Base-by-base conservation (phyloP, 306 rosid species). In the Acmispon strigosus region DNA sequence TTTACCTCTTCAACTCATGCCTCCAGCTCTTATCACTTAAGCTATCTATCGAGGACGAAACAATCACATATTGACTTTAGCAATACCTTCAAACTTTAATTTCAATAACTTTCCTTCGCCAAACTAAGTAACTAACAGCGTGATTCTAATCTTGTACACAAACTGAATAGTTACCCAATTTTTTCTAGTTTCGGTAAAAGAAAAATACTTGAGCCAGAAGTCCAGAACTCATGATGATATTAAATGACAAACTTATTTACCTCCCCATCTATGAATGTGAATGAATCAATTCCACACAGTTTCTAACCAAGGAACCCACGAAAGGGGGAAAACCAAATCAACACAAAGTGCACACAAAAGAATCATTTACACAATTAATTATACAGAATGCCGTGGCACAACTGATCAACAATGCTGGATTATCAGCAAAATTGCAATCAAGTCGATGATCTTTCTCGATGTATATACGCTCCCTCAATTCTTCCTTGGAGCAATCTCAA, bases 391-490 rank as follows among this genome's bases (percentile, higher is more conserved):
- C 17, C 68, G 53, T 15, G 56, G 27, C 63, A 56, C 62, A 76
- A 22, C 16, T 13, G 54, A 76, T 76, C 24, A 32, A 45, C 66
- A 73, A 70, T 51, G 70, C 64, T 27, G 56, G 13, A 72, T 76
- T 84, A 73, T 78, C 70, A 57, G 73, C 59, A 76, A 70, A 74
- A 70, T 9, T 67, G 62, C 68, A 58, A 16, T 64, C 22, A 67
- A 53, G 27, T 64, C 44, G 37, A 47, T 53, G 72, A 81, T 52
- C 66, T 62, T 58, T 52, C 60, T 47, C 63, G 12, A 71, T 27
- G 66, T 56, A 18, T 47, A 29, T 66, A 48, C 18, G 53, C 75
- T 81, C 77, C 89, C 73, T 74, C 64, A 22, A 56, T n/a, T n/a
- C n/a, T n/a, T n/a, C n/a, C n/a, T n/a, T n/a, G n/a, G n/a, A 59